These are phyloP conservation scores for Gleditsia sinensis DNA, from an alignment of 306 rosid species.

Conservation along the genomic window DNA sequence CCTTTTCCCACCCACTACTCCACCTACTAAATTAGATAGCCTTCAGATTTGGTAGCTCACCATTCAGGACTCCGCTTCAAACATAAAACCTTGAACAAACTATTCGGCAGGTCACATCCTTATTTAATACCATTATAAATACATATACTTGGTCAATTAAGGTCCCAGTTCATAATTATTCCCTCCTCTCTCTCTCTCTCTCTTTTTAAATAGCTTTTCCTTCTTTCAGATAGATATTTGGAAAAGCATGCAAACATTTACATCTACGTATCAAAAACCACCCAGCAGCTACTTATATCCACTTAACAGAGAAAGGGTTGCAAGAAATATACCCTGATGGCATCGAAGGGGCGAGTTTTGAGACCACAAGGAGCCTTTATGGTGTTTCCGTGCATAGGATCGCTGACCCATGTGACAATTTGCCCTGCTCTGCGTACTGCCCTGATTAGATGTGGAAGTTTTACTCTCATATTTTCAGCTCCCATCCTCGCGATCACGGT, in stretches of 20 bases:
- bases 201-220: neutral
- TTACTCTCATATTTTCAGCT: constrained; percentile 86
- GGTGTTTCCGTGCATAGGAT: constrained; percentile 95
- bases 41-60: constrained; percentile 7
- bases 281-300: neutral
- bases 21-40: neutral
- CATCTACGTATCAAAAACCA: neutral
- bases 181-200: neutral
- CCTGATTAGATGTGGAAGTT: constrained; percentile 85
- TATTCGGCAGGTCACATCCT: constrained; percentile 2
- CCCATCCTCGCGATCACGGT: constrained; percentile 85
- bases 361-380: constrained; percentile 87
- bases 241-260: neutral
- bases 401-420: constrained; percentile 85
- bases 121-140: neutral
- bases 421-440: constrained; percentile 76
- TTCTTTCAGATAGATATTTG: neutral
- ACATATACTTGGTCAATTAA: neutral
- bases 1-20: constrained; percentile 12
- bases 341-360: constrained; percentile 86
- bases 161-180: neutral
- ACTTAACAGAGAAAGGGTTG: neutral
- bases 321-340: constrained; percentile 61
- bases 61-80: neutral
- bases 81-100: neutral